Conservation (phyloP, 148 eudicot genomes). For the Simmondsia chinensis region DNA sequence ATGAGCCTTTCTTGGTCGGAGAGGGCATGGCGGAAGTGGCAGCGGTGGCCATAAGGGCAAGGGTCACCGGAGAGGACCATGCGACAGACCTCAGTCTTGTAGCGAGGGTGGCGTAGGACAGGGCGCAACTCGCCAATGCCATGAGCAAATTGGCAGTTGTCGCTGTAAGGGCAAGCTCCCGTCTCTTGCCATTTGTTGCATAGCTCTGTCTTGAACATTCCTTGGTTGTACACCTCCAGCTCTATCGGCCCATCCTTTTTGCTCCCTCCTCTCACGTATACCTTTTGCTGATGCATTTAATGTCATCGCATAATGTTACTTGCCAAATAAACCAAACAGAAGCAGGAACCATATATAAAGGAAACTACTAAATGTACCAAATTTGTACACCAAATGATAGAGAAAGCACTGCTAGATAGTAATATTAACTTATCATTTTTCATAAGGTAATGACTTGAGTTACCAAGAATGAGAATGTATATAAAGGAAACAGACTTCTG, state of each 20-base stretch:
- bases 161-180: constrained; percentile 53
- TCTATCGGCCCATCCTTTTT: constrained; percentile 40
- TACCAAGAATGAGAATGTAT: no score
- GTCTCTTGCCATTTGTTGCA: constrained; percentile 84
- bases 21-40: constrained; percentile 74
- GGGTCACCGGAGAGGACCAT: constrained; percentile 59
- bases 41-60: constrained; percentile 85
- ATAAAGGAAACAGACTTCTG: no score
- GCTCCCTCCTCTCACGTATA: constrained; percentile 48
- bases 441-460: no score
- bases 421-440: no score
- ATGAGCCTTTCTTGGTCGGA: constrained; percentile 47
- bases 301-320: background rate
- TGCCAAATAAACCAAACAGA: background rate
- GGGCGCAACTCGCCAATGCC: constrained; percentile 65
- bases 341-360: background rate
- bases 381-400: no score
- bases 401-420: no score
- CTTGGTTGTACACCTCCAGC: constrained; percentile 65
- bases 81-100: constrained; percentile 75
- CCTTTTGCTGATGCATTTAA: constrained; percentile 57
- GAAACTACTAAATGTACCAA: background rate
- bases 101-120: constrained; percentile 74
- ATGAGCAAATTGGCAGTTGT: constrained; percentile 66
- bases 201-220: constrained; percentile 67